Evolutionary conservation across 2,329 filamentous ascomycete genomes (phyloP).

Genomic region (Alternaria postmessia): DNA sequence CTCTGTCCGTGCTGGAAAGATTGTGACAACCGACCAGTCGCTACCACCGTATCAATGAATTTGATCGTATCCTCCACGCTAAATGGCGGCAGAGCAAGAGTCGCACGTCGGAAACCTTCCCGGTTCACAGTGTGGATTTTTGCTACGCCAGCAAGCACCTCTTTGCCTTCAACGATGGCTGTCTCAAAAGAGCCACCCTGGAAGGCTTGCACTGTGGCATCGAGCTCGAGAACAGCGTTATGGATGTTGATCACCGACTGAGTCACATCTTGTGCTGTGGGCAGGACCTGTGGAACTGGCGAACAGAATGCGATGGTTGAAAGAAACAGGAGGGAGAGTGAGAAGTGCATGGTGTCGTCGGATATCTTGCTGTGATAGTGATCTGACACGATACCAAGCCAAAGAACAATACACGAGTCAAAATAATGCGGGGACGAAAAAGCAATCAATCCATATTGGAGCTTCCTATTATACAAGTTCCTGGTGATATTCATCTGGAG

Average conservation of each 20-base stretch:
- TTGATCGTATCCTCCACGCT: constrained; percentile 12
- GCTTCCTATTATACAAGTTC: not conserved
- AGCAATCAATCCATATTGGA: not conserved
- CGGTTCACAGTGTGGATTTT: constrained; percentile 30
- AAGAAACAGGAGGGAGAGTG: constrained; percentile 4
- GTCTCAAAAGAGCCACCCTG: constrained; percentile 13
- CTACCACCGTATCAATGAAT: constrained; percentile 17
- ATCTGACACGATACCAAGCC: not conserved
- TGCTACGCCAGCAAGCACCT: constrained; percentile 24
- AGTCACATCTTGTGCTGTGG: constrained; percentile 11
- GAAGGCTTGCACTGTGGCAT: constrained; percentile 15
- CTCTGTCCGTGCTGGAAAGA: not conserved
- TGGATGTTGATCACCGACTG: constrained; percentile 23
- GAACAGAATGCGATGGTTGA: constrained; percentile 1
- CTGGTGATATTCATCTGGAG: not conserved
- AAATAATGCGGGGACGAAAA: not conserved
- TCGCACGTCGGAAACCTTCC: constrained; percentile 22
- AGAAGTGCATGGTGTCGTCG: not conserved
- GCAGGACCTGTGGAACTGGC: not conserved
- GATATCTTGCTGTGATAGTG: not conserved
- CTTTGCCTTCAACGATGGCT: constrained; percentile 22
- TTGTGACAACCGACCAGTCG: constrained; percentile 13
- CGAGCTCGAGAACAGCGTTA: constrained; percentile 22
- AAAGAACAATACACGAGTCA: not conserved
- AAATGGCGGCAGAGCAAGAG: constrained; percentile 16